A percentile compares a stretch with the other conserved stretches of the same genome.
These are phyloP conservation scores for Ambrosiella cleistominuta DNA, from an alignment of 2,329 filamentous ascomycete genomes.

Conservation along the genomic window DNA sequence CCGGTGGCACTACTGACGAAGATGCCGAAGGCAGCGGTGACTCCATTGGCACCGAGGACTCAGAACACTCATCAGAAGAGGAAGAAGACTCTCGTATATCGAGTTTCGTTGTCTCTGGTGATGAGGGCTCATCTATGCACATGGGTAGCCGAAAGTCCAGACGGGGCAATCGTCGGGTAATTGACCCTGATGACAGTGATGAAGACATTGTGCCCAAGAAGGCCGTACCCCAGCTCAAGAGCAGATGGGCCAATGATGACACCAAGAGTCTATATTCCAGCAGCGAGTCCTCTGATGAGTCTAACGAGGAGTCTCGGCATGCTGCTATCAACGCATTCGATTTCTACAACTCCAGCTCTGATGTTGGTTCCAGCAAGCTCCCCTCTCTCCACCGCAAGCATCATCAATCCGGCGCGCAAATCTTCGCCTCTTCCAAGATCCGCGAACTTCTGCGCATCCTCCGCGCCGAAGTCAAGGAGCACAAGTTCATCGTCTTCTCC, in stretches of 20 bases:
- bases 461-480: slow-evolving; percentile 54
- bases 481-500: slow-evolving; percentile 98
- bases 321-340: slow-evolving; percentile 20
- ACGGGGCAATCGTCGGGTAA: slow-evolving; percentile 22
- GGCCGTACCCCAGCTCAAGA: not conserved
- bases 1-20: slow-evolving; percentile 74
- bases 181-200: slow-evolving; percentile 10
- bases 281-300: not conserved
- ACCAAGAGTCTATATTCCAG: not conserved
- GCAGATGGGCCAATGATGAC: not conserved
- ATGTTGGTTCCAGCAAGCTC: not conserved
- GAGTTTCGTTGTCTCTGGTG: slow-evolving; percentile 39
- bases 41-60: slow-evolving; percentile 56
- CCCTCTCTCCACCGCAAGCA: not conserved
- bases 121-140: slow-evolving; percentile 15
- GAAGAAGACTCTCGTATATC: slow-evolving; percentile 37
- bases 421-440: slow-evolving; percentile 76
- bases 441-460: slow-evolving; percentile 69
- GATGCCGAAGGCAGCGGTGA: slow-evolving; percentile 77
- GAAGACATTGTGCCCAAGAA: not conserved
- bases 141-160: slow-evolving; percentile 9
- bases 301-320: slow-evolving; percentile 16
- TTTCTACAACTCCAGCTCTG: not conserved
- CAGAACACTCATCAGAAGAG: slow-evolving; percentile 35
- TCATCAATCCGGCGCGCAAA: slow-evolving; percentile 18